Conservation (phyloP, 2,329 filamentous ascomycete genomes). For the Fusarium palustre region DNA sequence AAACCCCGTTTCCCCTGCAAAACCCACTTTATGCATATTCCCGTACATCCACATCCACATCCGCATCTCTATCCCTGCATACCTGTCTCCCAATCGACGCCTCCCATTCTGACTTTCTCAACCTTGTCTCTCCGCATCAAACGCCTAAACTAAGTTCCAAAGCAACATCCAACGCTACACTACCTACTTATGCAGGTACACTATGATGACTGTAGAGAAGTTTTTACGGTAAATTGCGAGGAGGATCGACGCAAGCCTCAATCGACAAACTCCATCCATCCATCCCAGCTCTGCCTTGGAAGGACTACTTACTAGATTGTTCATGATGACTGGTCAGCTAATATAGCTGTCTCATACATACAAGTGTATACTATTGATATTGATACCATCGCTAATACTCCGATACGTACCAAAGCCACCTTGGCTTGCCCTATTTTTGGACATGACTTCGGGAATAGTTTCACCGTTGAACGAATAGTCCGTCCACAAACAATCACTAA, state of each 20-base stretch:
- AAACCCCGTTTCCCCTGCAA: slow-evolving; percentile 28
- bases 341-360: slow-evolving; percentile 37
- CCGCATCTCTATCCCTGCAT: slow-evolving; percentile 22
- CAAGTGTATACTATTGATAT: slow-evolving; percentile 2
- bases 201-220: slow-evolving; percentile 4
- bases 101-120: not conserved
- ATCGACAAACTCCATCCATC: slow-evolving; percentile 7
- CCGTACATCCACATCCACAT: not conserved
- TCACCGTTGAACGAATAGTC: slow-evolving; percentile 8
- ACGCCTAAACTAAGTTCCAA: slow-evolving; percentile 12
- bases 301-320: not conserved
- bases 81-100: slow-evolving; percentile 8
- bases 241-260: slow-evolving; percentile 26
- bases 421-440: slow-evolving; percentile 21
- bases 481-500: slow-evolving; percentile 8
- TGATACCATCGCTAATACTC: not conserved
- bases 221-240: slow-evolving; percentile 28
- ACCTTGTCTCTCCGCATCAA: slow-evolving; percentile 7
- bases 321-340: slow-evolving; percentile 1
- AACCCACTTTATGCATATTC: slow-evolving; percentile 42
- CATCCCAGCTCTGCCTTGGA: slow-evolving; percentile 9
- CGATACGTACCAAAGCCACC: slow-evolving; percentile 6
- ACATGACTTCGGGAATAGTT: slow-evolving; percentile 28
- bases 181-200: not conserved
- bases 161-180: slow-evolving; percentile 3